These are phyloP conservation scores for Salvia sclarea DNA, from an alignment of 305 asterid genomes.

Conservation along the genomic window DNA sequence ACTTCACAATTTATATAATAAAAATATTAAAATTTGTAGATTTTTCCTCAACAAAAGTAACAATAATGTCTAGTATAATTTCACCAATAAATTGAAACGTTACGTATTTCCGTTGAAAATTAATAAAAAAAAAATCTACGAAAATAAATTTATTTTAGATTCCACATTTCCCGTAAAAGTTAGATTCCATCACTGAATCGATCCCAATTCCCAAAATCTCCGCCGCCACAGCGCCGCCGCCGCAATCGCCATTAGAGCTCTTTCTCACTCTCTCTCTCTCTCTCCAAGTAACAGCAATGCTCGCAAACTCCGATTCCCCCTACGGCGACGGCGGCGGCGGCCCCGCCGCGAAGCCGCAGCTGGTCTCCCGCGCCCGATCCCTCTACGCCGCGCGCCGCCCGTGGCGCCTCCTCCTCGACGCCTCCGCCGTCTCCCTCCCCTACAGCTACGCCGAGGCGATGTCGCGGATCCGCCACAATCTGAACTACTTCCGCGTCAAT, in stretches of 20 bases:
- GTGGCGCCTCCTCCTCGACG: conserved; percentile 64
- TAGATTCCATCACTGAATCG: conserved; percentile 8
- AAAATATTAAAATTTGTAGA: too few relatives aligned
- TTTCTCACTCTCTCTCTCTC: not conserved
- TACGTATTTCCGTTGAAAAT: too few relatives aligned
- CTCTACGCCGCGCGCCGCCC: conserved; percentile 64
- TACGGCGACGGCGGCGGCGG: conserved; percentile 34
- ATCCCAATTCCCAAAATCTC: not conserved
- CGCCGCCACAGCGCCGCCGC: not conserved
- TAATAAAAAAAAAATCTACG: too few relatives aligned
- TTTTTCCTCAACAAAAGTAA: too few relatives aligned
- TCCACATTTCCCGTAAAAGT: not conserved
- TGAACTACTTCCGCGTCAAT: conserved; percentile 76
- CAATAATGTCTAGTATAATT: too few relatives aligned
- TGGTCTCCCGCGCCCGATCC: conserved; percentile 44
- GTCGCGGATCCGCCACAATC: conserved; percentile 69
- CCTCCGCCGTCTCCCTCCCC: conserved; percentile 58
- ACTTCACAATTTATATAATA: too few relatives aligned
- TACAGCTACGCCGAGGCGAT: conserved; percentile 58
- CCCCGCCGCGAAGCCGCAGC: conserved; percentile 33
- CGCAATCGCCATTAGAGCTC: not conserved
- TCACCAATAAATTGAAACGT: too few relatives aligned
- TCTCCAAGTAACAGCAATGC: conserved; percentile 14
- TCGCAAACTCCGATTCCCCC: conserved; percentile 19
- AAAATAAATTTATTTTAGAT: not conserved